Conservation (phyloP, 805 yeast species). For the Nakazawaea ambrosiae region DNA sequence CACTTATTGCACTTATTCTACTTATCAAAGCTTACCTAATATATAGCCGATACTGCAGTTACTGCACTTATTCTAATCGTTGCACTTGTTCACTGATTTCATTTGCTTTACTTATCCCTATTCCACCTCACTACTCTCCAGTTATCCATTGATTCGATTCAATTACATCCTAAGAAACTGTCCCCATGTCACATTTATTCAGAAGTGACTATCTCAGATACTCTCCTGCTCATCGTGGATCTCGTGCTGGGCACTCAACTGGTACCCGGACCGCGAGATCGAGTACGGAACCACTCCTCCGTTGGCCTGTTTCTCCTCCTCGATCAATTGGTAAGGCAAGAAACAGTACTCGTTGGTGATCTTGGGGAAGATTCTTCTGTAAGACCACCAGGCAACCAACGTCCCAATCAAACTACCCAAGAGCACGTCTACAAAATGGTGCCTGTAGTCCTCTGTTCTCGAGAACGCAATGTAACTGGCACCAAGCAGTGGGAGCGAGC, state of each 20-base stretch:
- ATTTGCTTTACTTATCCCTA: no score
- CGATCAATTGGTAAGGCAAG: slow-evolving; percentile 28
- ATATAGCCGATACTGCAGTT: no score
- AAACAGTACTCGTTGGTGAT: slow-evolving; percentile 26
- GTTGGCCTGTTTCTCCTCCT: slow-evolving; percentile 10
- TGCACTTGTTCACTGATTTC: no score
- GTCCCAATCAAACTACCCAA: slow-evolving; percentile 67
- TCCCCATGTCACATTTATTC: no score
- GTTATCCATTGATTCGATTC: no score
- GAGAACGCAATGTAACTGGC: slow-evolving; percentile 78
- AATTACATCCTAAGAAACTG: no score
- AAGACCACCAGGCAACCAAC: slow-evolving; percentile 50
- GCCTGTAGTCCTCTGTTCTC: slow-evolving; percentile 89
- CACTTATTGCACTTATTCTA: no score
- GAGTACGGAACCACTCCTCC: background rate
- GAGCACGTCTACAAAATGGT: slow-evolving; percentile 81
- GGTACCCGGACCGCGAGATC: background rate
- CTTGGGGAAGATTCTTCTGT: slow-evolving; percentile 45
- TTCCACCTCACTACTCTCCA: no score
- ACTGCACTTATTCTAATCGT: no score
- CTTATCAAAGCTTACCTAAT: no score
- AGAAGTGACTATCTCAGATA: no score
- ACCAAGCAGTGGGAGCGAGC: slow-evolving; percentile 50
- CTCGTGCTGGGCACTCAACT: background rate
- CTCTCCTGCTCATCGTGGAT: background rate